phyloP scores from a whole-genome alignment of 495 filamentous ascomycete genomes.

The Neurospora africana region DNA sequence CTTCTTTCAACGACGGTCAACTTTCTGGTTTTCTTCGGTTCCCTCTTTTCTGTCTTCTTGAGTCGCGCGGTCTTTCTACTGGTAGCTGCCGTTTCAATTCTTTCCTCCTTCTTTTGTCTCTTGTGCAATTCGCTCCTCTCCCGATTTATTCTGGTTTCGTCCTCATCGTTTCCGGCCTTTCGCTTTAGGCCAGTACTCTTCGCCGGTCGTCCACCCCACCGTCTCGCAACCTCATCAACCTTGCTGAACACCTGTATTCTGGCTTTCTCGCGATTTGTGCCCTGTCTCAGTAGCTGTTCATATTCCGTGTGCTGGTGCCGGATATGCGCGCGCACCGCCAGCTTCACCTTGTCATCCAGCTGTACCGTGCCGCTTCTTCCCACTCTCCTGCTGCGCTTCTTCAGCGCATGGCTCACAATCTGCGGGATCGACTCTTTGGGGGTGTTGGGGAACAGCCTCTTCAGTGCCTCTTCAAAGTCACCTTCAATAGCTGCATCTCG shows the following conservation, averaged over 20 bases:
- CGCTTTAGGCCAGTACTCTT: background rate
- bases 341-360: slow-evolving; percentile 19
- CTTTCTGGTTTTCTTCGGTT: background rate
- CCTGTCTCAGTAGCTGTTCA: slow-evolving; percentile 16
- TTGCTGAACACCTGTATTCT: slow-evolving; percentile 6
- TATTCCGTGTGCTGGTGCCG: slow-evolving; percentile 31
- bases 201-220: slow-evolving; percentile 10
- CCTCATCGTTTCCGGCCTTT: background rate
- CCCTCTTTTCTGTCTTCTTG: background rate
- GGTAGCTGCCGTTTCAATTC: background rate
- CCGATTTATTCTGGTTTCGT: background rate
- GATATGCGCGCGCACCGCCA: slow-evolving; percentile 29
- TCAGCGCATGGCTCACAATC: slow-evolving; percentile 18
- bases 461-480: slow-evolving; percentile 16
- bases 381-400: slow-evolving; percentile 25
- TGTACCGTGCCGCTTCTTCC: slow-evolving; percentile 21
- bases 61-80: background rate
- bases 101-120: background rate
- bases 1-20: background rate
- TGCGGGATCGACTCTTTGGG: slow-evolving; percentile 12
- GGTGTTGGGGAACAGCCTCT: slow-evolving; percentile 19
- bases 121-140: background rate
- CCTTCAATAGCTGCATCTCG: slow-evolving; percentile 19
- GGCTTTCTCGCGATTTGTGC: slow-evolving; percentile 7
- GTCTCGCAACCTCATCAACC: slow-evolving; percentile 13